These are phyloP conservation scores for Cytospora chrysosperma DNA, from an alignment of 2,329 filamentous ascomycete genomes.

Conservation along the genomic window DNA sequence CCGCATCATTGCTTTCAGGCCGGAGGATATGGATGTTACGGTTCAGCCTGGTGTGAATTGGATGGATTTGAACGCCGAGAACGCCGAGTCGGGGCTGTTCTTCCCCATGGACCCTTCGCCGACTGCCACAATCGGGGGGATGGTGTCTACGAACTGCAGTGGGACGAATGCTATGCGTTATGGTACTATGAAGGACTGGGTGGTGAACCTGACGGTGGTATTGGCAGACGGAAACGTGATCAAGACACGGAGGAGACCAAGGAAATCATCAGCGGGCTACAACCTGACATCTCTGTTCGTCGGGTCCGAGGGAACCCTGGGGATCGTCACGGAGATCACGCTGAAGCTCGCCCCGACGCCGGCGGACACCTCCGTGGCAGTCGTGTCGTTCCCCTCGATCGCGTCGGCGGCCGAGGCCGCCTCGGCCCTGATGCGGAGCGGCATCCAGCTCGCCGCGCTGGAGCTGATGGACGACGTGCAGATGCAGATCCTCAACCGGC, in stretches of 20 bases:
- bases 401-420: constrained; percentile 63
- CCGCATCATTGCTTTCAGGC: constrained; percentile 60
- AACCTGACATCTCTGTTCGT: constrained; percentile 69
- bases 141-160: constrained; percentile 67
- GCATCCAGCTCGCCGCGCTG: constrained; percentile 65
- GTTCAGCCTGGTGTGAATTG: constrained; percentile 69
- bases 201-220: constrained; percentile 69
- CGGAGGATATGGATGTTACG: constrained; percentile 69
- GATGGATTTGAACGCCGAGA: constrained; percentile 64
- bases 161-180: constrained; percentile 63
- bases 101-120: constrained; percentile 70
- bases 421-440: constrained; percentile 61
- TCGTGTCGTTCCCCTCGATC: constrained; percentile 59
- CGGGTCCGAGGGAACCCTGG: constrained; percentile 69
- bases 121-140: constrained; percentile 55
- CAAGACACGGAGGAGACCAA: constrained; percentile 65
- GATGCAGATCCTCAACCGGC: constrained; percentile 66
- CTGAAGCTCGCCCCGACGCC: constrained; percentile 66
- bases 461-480: constrained; percentile 64
- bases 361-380: constrained; percentile 62
- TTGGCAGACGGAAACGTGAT: constrained; percentile 68
- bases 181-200: constrained; percentile 76
- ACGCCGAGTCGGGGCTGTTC: constrained; percentile 63
- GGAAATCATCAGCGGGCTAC: constrained; percentile 70
- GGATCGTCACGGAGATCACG: constrained; percentile 68